Evolutionary conservation across 495 filamentous ascomycete species (phyloP), one percentile per base, ranked within the genome.

Genomic region (Penicillium waksmanii): DNA sequence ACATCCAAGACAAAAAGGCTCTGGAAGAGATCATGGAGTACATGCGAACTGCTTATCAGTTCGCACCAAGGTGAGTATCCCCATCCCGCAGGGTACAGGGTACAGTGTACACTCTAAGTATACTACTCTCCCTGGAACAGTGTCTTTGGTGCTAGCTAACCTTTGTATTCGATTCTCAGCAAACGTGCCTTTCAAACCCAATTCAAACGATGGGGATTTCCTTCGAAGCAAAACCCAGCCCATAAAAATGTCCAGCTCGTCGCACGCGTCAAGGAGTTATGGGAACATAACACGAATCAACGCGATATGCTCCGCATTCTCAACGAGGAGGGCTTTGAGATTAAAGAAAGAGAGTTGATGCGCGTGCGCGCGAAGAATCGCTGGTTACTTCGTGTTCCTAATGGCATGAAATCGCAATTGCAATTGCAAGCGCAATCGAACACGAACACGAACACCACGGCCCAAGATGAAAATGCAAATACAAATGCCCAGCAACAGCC

Each of bases 151-250:
- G 6, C 6, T 0, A 31, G 6, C 27, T 27, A 5, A 27, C 27
- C 6, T 31, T 31, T 9, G 6, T 9, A 31, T 31, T 31, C 27
- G 3, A 31, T 1, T 9, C 27, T 9, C 8, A 92, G 88, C 68
- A 91, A 89, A 71, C 87, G 89, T 38, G 84, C 87, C 25, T 90
- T 85, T 62, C 88, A 92, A 67, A 82, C 79, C 11, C 87, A 90
- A 57, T 91, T 91, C 73, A 88, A 85, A 65, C 79, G 84, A 70
- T 95, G 91, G 91, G 80, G 82, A 0, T 95, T 93, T 58, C 90
- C 91, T 3, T 83, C 79, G 57, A 91, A 89, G 69, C 84, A 87
- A 60, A 87, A 85, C 61, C 87, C 85, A 10, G 84, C 84, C 5
- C 86, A 88, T 69, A 88, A 87, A 65, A 88, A 90, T 66, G 71